Base-by-base conservation (phyloP, 768 basidiomycete species). In the Harrya chromipes region DNA sequence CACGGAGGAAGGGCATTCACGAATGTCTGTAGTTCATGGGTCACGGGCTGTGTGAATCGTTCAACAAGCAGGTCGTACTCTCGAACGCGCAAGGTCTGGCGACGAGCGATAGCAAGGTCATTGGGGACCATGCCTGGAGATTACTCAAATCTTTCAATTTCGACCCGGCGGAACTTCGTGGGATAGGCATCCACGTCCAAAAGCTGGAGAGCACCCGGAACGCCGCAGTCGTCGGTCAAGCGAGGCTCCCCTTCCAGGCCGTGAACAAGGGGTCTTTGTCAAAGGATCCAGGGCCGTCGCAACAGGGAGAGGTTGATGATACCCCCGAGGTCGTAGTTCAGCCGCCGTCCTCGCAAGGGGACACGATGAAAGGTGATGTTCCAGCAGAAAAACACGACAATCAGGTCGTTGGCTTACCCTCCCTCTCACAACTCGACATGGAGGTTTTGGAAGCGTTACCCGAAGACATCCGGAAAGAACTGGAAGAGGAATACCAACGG, bases 131-230 rank as follows among this genome's bases (percentile, higher is more conserved):
- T 52, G 87, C 90, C 6, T 89, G 87, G 81, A 77, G 79, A 52
- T 68, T 97, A 14, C 73, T 95, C 26, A 74, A 79, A 57, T 77
- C 80, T 1, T 84, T 93, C 65, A 73, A 78, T 33, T 86, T 97
- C 43, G 87, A 92, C 54, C 83, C 93, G 0, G 80, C 74, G 50
- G 95, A 97, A 54, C 71, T 98, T n/a, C 79, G 95, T 19, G 95
- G 95, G 1, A 80, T 98, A 48, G 93, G 90, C 0, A 85, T 98
- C 8, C 92, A 94, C 59, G 81, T 97, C 12, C 84, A 87, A 60
- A 97, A 94, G 64, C 76, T 98, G 5, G 92, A 97, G 67, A 72
- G 76, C 7, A 58, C 64, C 4, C 61, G 63, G 20, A 59, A 55
- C 13, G 59, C 33, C 8, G 16, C 64, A 10, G 72, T 74, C 14